Conservation (phyloP, 768 basidiomycete genomes). For the Lentinula raphanica region DNA sequence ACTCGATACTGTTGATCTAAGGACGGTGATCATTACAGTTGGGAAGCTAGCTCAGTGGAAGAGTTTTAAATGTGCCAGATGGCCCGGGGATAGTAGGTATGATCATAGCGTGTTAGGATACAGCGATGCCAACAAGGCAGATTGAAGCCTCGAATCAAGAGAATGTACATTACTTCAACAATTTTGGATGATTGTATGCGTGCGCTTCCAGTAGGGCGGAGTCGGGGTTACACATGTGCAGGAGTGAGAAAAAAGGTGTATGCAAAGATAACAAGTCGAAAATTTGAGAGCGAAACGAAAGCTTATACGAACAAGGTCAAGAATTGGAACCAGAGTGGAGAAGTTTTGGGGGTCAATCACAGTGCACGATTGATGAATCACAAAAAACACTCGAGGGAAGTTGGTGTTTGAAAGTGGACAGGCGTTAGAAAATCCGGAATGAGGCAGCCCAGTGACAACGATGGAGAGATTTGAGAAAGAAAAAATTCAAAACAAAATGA, state of each 20-base stretch:
- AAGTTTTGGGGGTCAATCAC: not conserved
- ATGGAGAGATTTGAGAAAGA: not conserved
- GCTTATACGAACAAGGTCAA: too few species aligned
- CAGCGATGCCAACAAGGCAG: not conserved
- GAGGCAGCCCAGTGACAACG: not conserved
- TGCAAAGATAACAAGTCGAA: not conserved
- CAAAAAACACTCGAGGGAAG: too few species aligned
- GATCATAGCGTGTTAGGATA: not conserved
- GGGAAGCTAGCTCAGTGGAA: too few species aligned
- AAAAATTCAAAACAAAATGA: not conserved
- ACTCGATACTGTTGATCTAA: too few species aligned
- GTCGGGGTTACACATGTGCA: not conserved
- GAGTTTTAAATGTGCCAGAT: not conserved
- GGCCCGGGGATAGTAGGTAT: not conserved
- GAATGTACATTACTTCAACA: not conserved
- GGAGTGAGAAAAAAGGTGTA: not conserved
- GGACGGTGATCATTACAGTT: too few species aligned
- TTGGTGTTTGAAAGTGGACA: not conserved
- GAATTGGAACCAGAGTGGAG: not conserved
- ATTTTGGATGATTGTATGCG: too few species aligned
- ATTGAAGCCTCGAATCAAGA: not conserved
- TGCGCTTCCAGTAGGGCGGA: not conserved
- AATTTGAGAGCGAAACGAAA: not conserved
- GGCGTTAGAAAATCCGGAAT: not conserved
- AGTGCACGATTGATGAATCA: not conserved